Percentiles rank a stretch among this genome's conserved stretches.
These are phyloP conservation scores for Xerocomellus dryophilus DNA, from an alignment of 768 basidiomycete species.

Conservation along the genomic window DNA sequence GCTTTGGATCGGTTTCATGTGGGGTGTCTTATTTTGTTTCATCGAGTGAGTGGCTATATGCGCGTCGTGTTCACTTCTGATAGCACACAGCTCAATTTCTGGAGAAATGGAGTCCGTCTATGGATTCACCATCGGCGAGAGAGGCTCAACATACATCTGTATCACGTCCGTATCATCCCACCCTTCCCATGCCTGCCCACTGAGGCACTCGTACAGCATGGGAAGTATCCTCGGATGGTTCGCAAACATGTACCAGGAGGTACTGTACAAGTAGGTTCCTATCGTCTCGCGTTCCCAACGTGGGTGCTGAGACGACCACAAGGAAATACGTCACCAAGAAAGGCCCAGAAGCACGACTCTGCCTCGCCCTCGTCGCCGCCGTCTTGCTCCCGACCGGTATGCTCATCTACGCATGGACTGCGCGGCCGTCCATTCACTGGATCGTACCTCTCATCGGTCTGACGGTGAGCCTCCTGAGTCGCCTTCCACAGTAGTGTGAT, in stretches of 20 bases:
- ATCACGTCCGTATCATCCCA: slow-evolving; percentile 43
- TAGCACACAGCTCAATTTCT: slow-evolving; percentile 45
- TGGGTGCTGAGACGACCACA: slow-evolving; percentile 8
- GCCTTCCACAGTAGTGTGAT: background rate
- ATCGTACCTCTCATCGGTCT: slow-evolving; percentile 38
- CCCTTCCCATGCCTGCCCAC: background rate
- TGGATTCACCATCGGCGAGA: slow-evolving; percentile 54
- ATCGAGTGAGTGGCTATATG: slow-evolving; percentile 44
- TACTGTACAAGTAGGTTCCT: slow-evolving; percentile 43
- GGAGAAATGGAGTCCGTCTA: slow-evolving; percentile 57
- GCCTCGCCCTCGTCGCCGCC: slow-evolving; percentile 51
- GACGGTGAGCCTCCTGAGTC: slow-evolving; percentile 16
- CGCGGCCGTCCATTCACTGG: slow-evolving; percentile 55
- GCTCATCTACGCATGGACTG: slow-evolving; percentile 74
- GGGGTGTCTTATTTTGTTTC: slow-evolving; percentile 73
- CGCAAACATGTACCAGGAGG: slow-evolving; percentile 47
- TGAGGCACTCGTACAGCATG: slow-evolving; percentile 38
- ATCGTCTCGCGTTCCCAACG: background rate
- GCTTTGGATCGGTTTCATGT: slow-evolving; percentile 72
- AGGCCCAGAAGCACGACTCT: slow-evolving; percentile 61
- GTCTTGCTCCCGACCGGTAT: slow-evolving; percentile 56
- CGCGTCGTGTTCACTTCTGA: slow-evolving; percentile 2
- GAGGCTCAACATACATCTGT: slow-evolving; percentile 57
- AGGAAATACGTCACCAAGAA: slow-evolving; percentile 29
- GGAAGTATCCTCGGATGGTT: slow-evolving; percentile 51